Percentiles rank a stretch among this genome's conserved stretches.
Conservation (phyloP, 495 filamentous ascomycete genomes). For the Ramalina intermedia region DNA sequence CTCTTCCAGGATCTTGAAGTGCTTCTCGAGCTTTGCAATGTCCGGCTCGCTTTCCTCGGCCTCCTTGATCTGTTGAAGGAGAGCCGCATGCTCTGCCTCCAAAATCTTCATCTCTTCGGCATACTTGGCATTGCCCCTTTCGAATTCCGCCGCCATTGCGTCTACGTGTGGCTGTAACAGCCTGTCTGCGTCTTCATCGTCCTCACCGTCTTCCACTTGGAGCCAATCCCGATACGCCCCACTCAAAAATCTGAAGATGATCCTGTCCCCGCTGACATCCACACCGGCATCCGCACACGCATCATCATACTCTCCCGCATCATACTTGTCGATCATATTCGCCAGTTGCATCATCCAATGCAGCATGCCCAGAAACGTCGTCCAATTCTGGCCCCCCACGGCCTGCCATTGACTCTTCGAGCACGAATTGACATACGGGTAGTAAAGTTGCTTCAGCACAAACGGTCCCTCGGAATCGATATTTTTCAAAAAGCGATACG, state of each 20-base stretch:
- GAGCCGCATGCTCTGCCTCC: constrained; percentile 63
- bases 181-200: constrained; percentile 63
- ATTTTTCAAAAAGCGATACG: constrained; percentile 76
- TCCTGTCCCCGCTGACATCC: constrained; percentile 74
- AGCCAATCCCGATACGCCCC: constrained; percentile 89
- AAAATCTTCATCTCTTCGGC: constrained; percentile 66
- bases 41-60: constrained; percentile 73
- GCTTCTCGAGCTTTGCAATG: constrained; percentile 64
- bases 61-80: constrained; percentile 74
- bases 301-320: constrained; percentile 64
- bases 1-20: constrained; percentile 74
- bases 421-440: constrained; percentile 86
- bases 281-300: constrained; percentile 76
- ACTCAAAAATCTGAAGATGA: constrained; percentile 83
- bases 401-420: constrained; percentile 89
- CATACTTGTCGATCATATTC: constrained; percentile 73
- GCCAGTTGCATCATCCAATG: constrained; percentile 99
- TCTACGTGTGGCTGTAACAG: constrained; percentile 71
- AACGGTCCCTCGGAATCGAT: constrained; percentile 90
- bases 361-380: constrained; percentile 77
- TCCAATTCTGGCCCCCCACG: constrained; percentile 92
- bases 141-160: constrained; percentile 80
- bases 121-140: constrained; percentile 64
- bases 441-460: constrained; percentile 80
- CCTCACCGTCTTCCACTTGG: constrained; percentile 58